Evolutionary conservation across 305 asterid species (phyloP).

Genomic region (Fraxinus nigra): DNA sequence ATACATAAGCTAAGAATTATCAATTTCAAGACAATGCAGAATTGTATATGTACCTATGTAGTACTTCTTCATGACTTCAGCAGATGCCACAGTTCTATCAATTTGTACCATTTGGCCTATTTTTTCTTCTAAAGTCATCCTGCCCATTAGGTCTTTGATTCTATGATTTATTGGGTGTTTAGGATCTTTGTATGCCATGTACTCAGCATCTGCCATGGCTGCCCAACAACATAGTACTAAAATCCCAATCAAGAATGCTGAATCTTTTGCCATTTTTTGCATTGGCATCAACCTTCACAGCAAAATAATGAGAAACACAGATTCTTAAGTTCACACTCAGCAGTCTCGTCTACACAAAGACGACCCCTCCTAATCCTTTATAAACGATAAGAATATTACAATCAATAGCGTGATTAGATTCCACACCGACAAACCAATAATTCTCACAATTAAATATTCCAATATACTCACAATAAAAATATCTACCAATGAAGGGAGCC

Average conservation of each 20-base stretch:
- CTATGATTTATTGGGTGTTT: constrained; percentile 34
- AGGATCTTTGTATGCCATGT: constrained; percentile 37
- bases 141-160: constrained; percentile 39
- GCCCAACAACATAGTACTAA: constrained; percentile 24
- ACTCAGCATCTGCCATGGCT: constrained; percentile 33
- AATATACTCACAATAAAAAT: neutral
- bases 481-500: neutral
- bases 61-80: constrained; percentile 37
- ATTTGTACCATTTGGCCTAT: constrained; percentile 57
- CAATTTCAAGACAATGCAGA: neutral
- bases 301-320: neutral
- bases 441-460: neutral
- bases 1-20: neutral
- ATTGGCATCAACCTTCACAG: constrained; percentile 14
- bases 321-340: constrained; percentile 21
- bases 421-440: neutral
- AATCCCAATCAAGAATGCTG: constrained; percentile 24
- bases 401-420: neutral
- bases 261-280: constrained; percentile 30
- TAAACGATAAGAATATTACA: too few species aligned
- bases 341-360: too few species aligned
- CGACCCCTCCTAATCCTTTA: too few species aligned
- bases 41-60: constrained; percentile 28
- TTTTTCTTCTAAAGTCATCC: constrained; percentile 48
- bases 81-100: constrained; percentile 37